Percentiles rank a stretch among this genome's conserved stretches.
These are phyloP conservation scores for Aspergillus novofumigatus DNA, from an alignment of 2,329 filamentous ascomycete genomes.

Conservation along the genomic window DNA sequence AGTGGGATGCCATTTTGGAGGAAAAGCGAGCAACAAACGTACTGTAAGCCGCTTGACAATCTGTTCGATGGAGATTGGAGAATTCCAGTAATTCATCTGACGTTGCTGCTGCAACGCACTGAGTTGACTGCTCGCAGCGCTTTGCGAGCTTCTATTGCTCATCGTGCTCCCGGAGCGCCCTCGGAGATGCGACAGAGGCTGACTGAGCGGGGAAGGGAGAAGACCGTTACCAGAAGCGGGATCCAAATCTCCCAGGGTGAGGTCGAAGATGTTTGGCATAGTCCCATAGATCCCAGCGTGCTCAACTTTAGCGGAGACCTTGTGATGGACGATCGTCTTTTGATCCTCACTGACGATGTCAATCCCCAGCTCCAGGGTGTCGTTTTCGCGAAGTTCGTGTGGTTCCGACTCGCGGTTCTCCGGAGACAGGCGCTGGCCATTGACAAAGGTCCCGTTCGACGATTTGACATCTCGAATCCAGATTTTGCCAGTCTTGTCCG, in stretches of 20 bases:
- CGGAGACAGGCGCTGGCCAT: constrained; percentile 80
- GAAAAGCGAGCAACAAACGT: constrained; percentile 24
- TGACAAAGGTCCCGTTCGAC: constrained; percentile 97
- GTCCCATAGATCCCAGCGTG: constrained; percentile 76
- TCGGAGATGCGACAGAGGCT: constrained; percentile 61
- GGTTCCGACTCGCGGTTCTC: constrained; percentile 97
- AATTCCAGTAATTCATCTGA: constrained; percentile 76
- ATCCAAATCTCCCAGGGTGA: constrained; percentile 90
- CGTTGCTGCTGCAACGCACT: constrained; percentile 65
- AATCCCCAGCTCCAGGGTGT: constrained; percentile 91
- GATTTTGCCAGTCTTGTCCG: constrained; percentile 77
- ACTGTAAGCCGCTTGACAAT: constrained; percentile 85
- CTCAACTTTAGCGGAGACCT: constrained; percentile 94
- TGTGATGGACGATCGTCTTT: constrained; percentile 97
- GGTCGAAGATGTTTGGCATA: constrained; percentile 73
- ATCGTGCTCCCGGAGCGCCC: constrained; percentile 66
- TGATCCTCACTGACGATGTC: constrained; percentile 99
- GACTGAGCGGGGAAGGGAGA: constrained; percentile 64
- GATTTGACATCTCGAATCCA: constrained; percentile 98
- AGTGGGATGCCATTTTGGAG: neutral
- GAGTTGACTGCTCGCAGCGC: constrained; percentile 52
- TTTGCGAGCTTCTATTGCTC: constrained; percentile 56
- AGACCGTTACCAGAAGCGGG: constrained; percentile 67
- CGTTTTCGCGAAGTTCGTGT: constrained; percentile 84
- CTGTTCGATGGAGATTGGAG: constrained; percentile 87